Conservation (phyloP, 768 basidiomycete species). For the Lentinula boryana region DNA sequence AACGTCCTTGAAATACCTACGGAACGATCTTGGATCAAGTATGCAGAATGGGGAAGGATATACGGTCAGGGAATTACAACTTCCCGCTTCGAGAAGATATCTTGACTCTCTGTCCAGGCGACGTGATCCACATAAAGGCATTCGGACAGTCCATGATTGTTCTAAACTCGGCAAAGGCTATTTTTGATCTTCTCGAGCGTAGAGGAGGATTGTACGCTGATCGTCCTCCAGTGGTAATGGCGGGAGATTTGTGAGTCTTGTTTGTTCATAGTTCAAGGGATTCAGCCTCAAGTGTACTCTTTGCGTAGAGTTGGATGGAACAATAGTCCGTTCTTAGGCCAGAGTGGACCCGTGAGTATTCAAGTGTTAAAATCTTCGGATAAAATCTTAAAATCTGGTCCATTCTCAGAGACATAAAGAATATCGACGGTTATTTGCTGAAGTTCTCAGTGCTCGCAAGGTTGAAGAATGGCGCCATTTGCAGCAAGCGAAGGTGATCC, state of each 20-base stretch:
- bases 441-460: neutral
- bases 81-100: neutral
- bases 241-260: slow-evolving; percentile 15
- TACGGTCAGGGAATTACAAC: slow-evolving; percentile 10
- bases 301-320: neutral
- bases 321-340: neutral
- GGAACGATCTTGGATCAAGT: slow-evolving; percentile 15
- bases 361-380: neutral
- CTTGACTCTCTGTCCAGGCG: neutral
- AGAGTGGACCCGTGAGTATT: neutral
- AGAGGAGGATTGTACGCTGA: slow-evolving; percentile 20
- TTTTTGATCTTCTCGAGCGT: slow-evolving; percentile 23
- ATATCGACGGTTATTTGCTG: slow-evolving; percentile 1
- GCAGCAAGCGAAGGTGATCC: neutral
- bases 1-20: slow-evolving; percentile 16
- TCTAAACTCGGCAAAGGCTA: slow-evolving; percentile 19
- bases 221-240: slow-evolving; percentile 20
- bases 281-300: too few species aligned
- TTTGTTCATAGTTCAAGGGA: neutral
- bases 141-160: slow-evolving; percentile 12
- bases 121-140: neutral
- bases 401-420: neutral
- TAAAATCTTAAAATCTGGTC: neutral
- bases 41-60: slow-evolving; percentile 13
- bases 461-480: slow-evolving; percentile 3